These are phyloP conservation scores for Nannochloris sp. DNA, from an alignment of 139 green algal genomes.

Conservation along the genomic window DNA sequence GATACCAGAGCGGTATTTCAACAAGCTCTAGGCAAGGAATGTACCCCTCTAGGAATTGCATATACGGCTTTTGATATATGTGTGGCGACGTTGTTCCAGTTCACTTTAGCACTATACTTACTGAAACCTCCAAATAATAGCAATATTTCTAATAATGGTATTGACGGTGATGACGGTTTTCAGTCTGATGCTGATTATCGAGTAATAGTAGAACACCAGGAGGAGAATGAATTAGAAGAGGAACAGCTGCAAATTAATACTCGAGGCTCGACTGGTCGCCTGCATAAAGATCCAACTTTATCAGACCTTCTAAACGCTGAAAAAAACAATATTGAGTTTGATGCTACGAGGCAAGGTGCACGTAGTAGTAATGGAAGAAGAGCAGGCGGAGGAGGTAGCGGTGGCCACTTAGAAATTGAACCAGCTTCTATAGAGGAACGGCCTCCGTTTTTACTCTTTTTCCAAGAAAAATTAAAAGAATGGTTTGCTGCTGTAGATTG, in stretches of 20 bases:
- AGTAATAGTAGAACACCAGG: neutral
- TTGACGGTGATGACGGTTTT: too few species aligned
- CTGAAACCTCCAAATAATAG: too few species aligned
- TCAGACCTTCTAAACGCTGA: neutral
- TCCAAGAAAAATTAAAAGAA: neutral
- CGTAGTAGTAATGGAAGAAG: too few species aligned
- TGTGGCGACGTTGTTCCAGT: conserved; percentile 21
- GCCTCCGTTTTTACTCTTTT: too few species aligned
- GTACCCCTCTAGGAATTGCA: conserved; percentile 6
- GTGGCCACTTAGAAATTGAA: neutral
- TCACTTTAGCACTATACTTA: conserved; percentile 22
- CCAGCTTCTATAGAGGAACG: neutral
- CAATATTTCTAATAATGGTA: too few species aligned
- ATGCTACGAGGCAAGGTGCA: too few species aligned
- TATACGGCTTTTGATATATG: conserved; percentile 22
- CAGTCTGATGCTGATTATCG: too few species aligned
- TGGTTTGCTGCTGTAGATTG: conserved; percentile 9
- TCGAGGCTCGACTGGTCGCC: neutral
- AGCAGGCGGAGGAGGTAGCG: too few species aligned
- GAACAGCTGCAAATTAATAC: neutral
- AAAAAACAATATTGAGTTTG: too few species aligned
- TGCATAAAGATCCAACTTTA: neutral
- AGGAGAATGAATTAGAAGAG: neutral
- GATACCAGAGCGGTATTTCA: conserved; percentile 13
- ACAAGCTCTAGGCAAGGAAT: conserved; percentile 12